Percentiles rank a stretch among this genome's conserved stretches.
These are phyloP conservation scores for Solanum etuberosum DNA, from an alignment of 257 asterid species.

Conservation along the genomic window DNA sequence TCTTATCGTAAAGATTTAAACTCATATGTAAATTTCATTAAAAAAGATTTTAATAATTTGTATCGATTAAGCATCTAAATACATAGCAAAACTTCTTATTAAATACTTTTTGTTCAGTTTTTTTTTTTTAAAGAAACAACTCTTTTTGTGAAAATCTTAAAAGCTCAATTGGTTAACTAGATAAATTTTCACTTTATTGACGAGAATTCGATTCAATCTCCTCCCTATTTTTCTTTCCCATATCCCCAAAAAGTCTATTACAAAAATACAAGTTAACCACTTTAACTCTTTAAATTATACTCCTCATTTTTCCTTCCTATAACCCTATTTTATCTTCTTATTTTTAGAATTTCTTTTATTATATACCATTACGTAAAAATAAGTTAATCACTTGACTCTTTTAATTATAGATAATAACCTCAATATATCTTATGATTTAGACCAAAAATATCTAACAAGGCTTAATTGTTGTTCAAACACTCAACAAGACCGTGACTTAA, in stretches of 20 bases:
- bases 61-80: not conserved
- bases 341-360: no score
- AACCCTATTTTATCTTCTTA: not conserved
- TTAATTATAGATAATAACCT: no score
- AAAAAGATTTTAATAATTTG: no score
- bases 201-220: not conserved
- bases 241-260: not conserved
- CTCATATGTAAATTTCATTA: not conserved
- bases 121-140: no score
- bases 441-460: no score
- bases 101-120: not conserved
- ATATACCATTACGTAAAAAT: no score
- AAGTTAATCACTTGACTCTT: not conserved
- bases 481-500: not conserved
- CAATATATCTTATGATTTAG: no score
- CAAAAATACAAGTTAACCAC: not conserved
- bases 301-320: not conserved
- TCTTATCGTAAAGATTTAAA: not conserved
- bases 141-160: no score
- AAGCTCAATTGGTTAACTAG: fast-evolving
- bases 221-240: not conserved
- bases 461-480: not conserved
- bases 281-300: not conserved
- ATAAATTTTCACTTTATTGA: fast-evolving
- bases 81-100: not conserved